Base-by-base conservation (phyloP, 192 early-diverging fungal species). In the Gorgonomyces haynaldii region DNA sequence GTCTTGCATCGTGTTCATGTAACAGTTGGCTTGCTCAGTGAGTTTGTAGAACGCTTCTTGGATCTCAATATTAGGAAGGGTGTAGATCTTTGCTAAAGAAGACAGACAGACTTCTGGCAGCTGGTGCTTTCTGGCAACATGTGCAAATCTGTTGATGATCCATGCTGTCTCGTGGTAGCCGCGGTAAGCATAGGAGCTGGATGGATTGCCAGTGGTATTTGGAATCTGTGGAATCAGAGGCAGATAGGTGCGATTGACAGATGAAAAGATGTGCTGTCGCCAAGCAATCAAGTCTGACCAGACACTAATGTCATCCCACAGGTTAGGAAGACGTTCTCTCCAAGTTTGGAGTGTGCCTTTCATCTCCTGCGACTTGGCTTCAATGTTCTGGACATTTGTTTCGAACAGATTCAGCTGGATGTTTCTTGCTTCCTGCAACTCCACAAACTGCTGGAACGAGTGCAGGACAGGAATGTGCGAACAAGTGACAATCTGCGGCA, bases 111-210 rank as follows among this genome's bases (percentile, higher is more conserved):
- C 93, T 32, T 96, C 90, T 3, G 84, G 79, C 15, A 99, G 71
- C n/a, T 82, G 79, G 56, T 99, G 96, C 47, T 93, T 88, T 1
- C 96, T 70, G 3, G 94, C 90, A 26, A 96, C 86, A 37, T 94
- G 88, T 2, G 96, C 93, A 61, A 99, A 99, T 30, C 94, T 75
- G 57, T 99, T 99, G 69, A 96, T 98, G 23, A 95, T 98, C 96
- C 96, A 99, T 2, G 96, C 96, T 23, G 93, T 98, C 62, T 99
- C 94, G 62, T 99, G 96, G 63, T 92, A 94, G 19, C 96, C 96
- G 16, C 93, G 82, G 62, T 91, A 97, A 0, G 92, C 90, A 52
- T 84, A 88, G 25, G 92, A 91, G 50, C 86, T 83, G 1, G 78
- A 70, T 19, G 66, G 69, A 39, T 65, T 64, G 8, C 52, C 53